phyloP scores from a whole-genome alignment of 1,284 basidiomycete genomes.

The Flammula alnicola region DNA sequence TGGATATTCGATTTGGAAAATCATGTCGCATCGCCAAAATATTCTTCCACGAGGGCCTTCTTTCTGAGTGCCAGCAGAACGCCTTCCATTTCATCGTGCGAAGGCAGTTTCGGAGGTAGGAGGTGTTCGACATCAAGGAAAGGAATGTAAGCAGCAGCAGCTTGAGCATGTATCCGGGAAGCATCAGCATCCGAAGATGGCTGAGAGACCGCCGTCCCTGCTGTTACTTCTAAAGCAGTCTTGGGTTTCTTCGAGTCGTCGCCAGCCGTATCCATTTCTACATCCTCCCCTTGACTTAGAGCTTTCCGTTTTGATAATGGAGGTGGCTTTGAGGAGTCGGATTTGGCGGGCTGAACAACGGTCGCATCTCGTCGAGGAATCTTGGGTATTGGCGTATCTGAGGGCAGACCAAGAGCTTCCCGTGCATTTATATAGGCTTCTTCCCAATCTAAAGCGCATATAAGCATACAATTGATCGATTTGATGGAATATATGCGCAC shows the following conservation, averaged over 20 bases:
- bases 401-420: constrained; percentile 58
- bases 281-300: constrained; percentile 47
- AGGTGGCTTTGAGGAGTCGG: constrained; percentile 19
- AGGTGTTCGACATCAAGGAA: constrained; percentile 78
- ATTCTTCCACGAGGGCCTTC: constrained; percentile 82
- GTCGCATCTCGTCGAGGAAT: constrained; percentile 49
- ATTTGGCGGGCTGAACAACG: constrained; percentile 18
- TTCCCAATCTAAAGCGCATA: constrained; percentile 64
- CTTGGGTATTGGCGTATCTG: constrained; percentile 54
- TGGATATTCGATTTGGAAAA: background rate
- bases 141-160: constrained; percentile 73
- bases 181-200: constrained; percentile 35
- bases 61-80: constrained; percentile 82
- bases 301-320: constrained; percentile 56
- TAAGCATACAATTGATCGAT: background rate
- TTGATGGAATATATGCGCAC: constrained; percentile 44
- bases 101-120: constrained; percentile 76
- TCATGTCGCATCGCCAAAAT: constrained; percentile 46
- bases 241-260: constrained; percentile 49
- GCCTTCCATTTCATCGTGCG: constrained; percentile 78
- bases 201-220: constrained; percentile 25
- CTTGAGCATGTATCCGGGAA: constrained; percentile 52
- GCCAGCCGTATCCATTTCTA: constrained; percentile 42
- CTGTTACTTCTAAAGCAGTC: constrained; percentile 24
- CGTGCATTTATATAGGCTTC: constrained; percentile 63